A percentile compares a stretch with the other conserved stretches of the same genome.
Conservation (phyloP, 2,329 filamentous ascomycete genomes). For the Calonectria multiphialidica region DNA sequence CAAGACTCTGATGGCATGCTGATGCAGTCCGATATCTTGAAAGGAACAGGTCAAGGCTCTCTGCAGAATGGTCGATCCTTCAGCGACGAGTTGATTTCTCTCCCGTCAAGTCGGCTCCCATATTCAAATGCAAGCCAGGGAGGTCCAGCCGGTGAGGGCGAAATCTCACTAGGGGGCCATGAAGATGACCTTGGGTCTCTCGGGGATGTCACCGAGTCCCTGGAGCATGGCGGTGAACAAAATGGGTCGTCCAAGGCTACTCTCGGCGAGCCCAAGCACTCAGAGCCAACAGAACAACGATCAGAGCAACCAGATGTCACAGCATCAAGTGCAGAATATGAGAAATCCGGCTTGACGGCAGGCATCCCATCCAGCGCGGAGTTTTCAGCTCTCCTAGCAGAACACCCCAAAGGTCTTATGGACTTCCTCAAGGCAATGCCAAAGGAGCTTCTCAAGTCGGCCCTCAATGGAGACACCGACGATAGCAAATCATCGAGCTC, state of each 20-base stretch:
- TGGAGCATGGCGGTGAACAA: background rate
- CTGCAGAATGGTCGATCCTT: background rate
- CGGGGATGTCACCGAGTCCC: background rate
- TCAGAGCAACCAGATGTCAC: constrained; percentile 32
- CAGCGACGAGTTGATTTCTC: background rate
- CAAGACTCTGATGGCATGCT: constrained; percentile 34
- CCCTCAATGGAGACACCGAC: constrained; percentile 38
- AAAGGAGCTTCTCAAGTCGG: constrained; percentile 47
- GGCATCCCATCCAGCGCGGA: background rate
- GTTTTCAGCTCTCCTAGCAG: background rate
- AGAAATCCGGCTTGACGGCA: background rate
- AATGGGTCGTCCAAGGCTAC: background rate
- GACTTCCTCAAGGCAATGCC: constrained; percentile 45
- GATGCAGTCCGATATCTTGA: constrained; percentile 29
- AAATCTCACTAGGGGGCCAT: background rate
- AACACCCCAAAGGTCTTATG: constrained; percentile 26
- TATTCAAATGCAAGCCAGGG: background rate
- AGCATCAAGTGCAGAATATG: constrained; percentile 27
- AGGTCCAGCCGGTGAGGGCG: background rate
- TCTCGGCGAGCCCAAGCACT: background rate
- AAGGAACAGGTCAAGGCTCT: constrained; percentile 9
- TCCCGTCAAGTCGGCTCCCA: background rate
- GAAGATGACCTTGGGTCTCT: background rate
- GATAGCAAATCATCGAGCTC: constrained; percentile 22
- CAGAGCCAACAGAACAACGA: background rate